Percentiles rank a stretch among this genome's conserved stretches.
phyloP scores from a whole-genome alignment of 331 rosid genomes.

The Malus hybrid region DNA sequence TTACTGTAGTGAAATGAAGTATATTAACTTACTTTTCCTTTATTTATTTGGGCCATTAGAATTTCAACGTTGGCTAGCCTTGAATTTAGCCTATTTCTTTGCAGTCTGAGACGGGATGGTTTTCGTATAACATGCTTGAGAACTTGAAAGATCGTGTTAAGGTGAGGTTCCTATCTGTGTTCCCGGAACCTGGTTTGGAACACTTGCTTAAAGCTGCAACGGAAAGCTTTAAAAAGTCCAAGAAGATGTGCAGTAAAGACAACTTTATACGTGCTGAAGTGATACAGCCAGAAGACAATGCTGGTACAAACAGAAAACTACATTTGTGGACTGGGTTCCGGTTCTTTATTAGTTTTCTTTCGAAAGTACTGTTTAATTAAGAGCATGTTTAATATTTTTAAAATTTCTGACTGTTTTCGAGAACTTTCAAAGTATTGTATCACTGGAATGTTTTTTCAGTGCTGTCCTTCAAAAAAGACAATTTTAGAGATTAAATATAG shows the following conservation, averaged over 20 bases:
- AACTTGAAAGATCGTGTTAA: conserved; percentile 60
- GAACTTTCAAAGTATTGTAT: not conserved
- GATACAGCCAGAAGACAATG: conserved; percentile 38
- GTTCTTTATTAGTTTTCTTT: not conserved
- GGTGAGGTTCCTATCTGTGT: conserved; percentile 68
- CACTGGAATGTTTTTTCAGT: not conserved
- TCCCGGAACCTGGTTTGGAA: conserved; percentile 57
- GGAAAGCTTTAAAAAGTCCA: conserved; percentile 61
- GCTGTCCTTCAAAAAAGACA: not conserved
- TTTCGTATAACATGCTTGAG: conserved; percentile 41
- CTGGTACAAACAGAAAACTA: conserved; percentile 38
- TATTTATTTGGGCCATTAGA: not conserved
- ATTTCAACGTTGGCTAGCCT: conserved; percentile 1
- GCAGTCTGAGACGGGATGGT: conserved; percentile 82
- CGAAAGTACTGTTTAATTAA: not conserved
- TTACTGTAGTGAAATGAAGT: not conserved
- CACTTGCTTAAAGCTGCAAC: conserved; percentile 58
- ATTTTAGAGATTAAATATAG: not conserved
- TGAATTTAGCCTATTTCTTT: conserved; percentile 9
- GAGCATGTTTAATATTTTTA: not conserved
- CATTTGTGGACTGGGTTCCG: not conserved
- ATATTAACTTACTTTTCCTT: not conserved
- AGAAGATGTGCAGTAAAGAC: conserved; percentile 42
- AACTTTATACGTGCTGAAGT: conserved; percentile 38
- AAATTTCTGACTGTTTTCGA: not conserved